Percentiles rank a stretch among this genome's conserved stretches.
These are phyloP conservation scores for Cyberlindnera maclurae DNA, from an alignment of 805 yeast species.

Conservation along the genomic window DNA sequence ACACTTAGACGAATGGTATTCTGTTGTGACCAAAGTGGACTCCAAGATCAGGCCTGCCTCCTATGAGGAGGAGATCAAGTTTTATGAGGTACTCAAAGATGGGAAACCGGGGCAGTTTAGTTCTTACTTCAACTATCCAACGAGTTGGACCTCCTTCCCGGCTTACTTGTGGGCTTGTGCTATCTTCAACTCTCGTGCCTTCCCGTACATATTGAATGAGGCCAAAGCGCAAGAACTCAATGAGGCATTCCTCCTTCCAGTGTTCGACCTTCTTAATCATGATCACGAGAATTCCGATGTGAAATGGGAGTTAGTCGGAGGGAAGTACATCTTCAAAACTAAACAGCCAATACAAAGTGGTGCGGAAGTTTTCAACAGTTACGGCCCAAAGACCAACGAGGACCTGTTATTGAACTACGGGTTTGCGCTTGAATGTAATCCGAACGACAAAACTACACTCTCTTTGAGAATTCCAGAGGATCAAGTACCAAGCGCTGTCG, in stretches of 20 bases:
- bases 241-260: conserved; percentile 67
- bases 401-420: conserved; percentile 81
- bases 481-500: conserved; percentile 25
- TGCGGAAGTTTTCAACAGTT: conserved; percentile 65
- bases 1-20: conserved; percentile 57
- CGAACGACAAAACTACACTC: conserved; percentile 51
- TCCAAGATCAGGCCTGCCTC: conserved; percentile 8
- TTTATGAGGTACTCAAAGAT: conserved; percentile 21
- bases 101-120: conserved; percentile 21
- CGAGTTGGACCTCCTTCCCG: conserved; percentile 56
- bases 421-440: conserved; percentile 52
- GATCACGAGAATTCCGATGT: conserved; percentile 47
- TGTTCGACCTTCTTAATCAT: conserved; percentile 78
- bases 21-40: conserved; percentile 19
- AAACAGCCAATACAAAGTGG: conserved; percentile 27
- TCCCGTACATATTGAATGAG: conserved; percentile 57
- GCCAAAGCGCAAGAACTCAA: conserved; percentile 30
- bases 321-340: conserved; percentile 35
- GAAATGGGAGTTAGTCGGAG: conserved; percentile 42
- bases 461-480: conserved; percentile 43
- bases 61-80: conserved; percentile 21
- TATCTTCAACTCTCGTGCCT: conserved; percentile 71
- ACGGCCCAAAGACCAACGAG: conserved; percentile 84
- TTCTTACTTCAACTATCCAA: conserved; percentile 21
- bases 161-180: conserved; percentile 71